Evolutionary conservation across 805 yeast genomes (phyloP).

Genomic region (Teunomyces gatunensis): DNA sequence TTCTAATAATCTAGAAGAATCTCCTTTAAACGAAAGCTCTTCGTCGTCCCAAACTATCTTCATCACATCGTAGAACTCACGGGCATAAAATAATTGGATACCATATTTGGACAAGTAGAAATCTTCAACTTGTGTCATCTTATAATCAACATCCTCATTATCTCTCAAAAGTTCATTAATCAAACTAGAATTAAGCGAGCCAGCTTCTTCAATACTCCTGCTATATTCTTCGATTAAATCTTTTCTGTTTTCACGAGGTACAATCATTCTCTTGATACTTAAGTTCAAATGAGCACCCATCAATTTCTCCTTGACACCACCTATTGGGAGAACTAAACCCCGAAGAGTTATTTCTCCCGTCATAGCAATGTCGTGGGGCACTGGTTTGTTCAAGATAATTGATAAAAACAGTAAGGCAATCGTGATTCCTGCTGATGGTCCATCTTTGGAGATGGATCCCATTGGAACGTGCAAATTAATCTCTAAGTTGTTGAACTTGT

Average conservation of each 20-base stretch:
- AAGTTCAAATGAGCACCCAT: constrained; percentile 73
- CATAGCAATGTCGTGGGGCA: constrained; percentile 62
- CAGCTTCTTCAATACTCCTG: constrained; percentile 32
- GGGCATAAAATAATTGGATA: constrained; percentile 61
- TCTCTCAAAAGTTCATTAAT: constrained; percentile 38
- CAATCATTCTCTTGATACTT: constrained; percentile 55
- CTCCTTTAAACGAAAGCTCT: constrained; percentile 16
- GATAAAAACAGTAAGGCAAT: constrained; percentile 49
- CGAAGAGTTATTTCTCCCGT: constrained; percentile 83
- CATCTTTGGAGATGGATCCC: constrained; percentile 48
- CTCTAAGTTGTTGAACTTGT: constrained; percentile 52
- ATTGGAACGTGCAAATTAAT: constrained; percentile 53
- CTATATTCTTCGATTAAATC: constrained; percentile 63
- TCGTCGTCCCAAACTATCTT: constrained; percentile 64
- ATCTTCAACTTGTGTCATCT: constrained; percentile 40
- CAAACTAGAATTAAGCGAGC: constrained; percentile 16
- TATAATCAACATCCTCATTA: constrained; percentile 28
- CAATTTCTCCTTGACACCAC: constrained; percentile 76
- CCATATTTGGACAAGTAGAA: constrained; percentile 54
- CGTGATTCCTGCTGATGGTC: constrained; percentile 51
- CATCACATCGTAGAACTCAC: constrained; percentile 76
- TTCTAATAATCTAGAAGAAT: constrained; percentile 27
- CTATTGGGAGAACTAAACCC: constrained; percentile 77
- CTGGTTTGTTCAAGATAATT: constrained; percentile 41
- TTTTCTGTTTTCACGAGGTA: constrained; percentile 68